phyloP scores from a whole-genome alignment of 345 rosid genomes.

The Bretschneidera sinensis region DNA sequence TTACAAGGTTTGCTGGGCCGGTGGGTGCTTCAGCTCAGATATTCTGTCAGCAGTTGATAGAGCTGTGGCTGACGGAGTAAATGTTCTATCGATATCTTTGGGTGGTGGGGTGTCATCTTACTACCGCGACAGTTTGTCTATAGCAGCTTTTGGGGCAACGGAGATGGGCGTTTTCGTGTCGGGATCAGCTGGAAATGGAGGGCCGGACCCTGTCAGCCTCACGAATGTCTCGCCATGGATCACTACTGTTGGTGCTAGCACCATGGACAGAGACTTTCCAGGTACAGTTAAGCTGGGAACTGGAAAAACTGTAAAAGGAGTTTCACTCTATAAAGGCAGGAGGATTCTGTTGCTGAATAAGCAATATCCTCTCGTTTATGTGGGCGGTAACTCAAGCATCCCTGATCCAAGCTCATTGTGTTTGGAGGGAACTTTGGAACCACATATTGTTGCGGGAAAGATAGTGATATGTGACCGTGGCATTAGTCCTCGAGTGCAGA shows the following conservation, averaged over 20 bases:
- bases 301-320: slow-evolving; percentile 35
- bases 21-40: slow-evolving; percentile 74
- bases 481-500: slow-evolving; percentile 52
- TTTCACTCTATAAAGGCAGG: slow-evolving; percentile 60
- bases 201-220: slow-evolving; percentile 60
- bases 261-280: slow-evolving; percentile 74
- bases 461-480: slow-evolving; percentile 77
- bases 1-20: slow-evolving; percentile 73
- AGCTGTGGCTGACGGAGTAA: slow-evolving; percentile 75
- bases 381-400: slow-evolving; percentile 46
- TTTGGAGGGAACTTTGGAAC: slow-evolving; percentile 51
- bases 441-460: slow-evolving; percentile 46
- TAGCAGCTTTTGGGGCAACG: slow-evolving; percentile 83
- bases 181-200: slow-evolving; percentile 71
- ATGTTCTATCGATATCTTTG: slow-evolving; percentile 62
- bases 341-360: slow-evolving; percentile 24
- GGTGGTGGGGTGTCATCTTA: slow-evolving; percentile 75
- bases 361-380: slow-evolving; percentile 57
- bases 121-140: slow-evolving; percentile 51
- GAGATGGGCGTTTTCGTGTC: slow-evolving; percentile 79
- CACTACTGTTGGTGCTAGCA: slow-evolving; percentile 76
- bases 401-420: slow-evolving; percentile 59
- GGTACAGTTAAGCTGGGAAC: slow-evolving; percentile 52
- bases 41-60: slow-evolving; percentile 68
- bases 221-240: slow-evolving; percentile 83